Evolutionary conservation across 257 asterid species (phyloP).

Genomic region (Solanum virginianum): DNA sequence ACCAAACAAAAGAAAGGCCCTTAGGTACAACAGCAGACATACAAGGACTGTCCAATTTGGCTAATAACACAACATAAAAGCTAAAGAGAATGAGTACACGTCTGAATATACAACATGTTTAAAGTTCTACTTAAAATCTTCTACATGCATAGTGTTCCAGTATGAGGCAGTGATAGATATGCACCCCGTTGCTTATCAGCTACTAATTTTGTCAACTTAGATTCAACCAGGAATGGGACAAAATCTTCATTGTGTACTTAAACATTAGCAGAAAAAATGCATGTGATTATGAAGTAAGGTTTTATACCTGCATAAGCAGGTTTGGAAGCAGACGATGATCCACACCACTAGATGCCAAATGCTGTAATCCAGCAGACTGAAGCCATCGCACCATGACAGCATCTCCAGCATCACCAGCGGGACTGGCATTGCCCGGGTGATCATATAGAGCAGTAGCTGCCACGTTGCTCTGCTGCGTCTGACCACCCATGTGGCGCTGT

Average conservation of each 20-base stretch:
- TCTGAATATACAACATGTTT: neutral
- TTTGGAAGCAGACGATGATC: constrained; percentile 78
- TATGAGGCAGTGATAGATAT: neutral
- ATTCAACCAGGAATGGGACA: neutral
- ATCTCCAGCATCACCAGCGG: constrained; percentile 90
- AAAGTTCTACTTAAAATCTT: neutral
- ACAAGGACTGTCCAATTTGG: neutral
- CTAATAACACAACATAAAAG: neutral
- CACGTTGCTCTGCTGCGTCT: constrained; percentile 97
- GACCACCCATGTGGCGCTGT: constrained; percentile 99
- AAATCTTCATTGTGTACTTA: neutral
- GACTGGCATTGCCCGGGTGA: constrained; percentile 51
- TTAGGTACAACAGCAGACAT: neutral
- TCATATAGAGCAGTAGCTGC: constrained; percentile 90
- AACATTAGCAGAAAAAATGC: neutral
- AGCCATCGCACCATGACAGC: constrained; percentile 99
- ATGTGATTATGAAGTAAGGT: neutral
- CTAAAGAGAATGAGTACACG: neutral
- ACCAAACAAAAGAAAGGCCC: neutral
- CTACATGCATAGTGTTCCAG: neutral
- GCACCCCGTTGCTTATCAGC: neutral
- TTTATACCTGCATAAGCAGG: constrained; percentile 67
- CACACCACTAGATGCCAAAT: constrained; percentile 78
- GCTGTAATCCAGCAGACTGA: constrained; percentile 99
- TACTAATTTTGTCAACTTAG: neutral